Evolutionary conservation across 2,329 filamentous ascomycete genomes (phyloP).

Genomic region (Fusarium goolgardi): DNA sequence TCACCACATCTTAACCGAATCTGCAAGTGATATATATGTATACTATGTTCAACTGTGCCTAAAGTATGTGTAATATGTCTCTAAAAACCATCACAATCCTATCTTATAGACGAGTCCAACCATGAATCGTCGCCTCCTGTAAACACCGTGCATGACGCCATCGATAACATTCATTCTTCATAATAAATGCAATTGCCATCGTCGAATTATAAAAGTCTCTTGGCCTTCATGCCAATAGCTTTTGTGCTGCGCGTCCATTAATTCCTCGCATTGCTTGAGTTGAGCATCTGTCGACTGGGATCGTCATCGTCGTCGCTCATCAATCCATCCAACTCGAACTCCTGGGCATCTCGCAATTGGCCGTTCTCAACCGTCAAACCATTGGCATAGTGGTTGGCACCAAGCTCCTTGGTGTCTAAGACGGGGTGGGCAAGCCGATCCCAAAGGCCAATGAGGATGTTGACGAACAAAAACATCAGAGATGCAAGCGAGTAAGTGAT

Average conservation of each 20-base stretch:
- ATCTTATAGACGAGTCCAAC: not conserved
- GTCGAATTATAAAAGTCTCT: not conserved
- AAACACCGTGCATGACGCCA: not conserved
- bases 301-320: conserved; percentile 89
- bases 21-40: too few relatives aligned
- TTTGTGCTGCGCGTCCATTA: conserved; percentile 40
- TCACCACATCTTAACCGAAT: too few relatives aligned
- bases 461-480: conserved; percentile 88
- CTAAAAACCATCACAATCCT: not conserved
- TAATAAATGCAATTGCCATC: not conserved
- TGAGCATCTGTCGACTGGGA: conserved; percentile 54
- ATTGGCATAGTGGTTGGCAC: conserved; percentile 52
- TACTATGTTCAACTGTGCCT: conserved; percentile 1
- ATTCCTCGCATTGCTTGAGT: conserved; percentile 46
- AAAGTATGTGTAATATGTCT: conserved; percentile 8
- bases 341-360: conserved; percentile 82
- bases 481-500: conserved; percentile 93
- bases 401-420: conserved; percentile 51
- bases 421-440: conserved; percentile 66
- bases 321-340: conserved; percentile 92
- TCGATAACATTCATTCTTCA: not conserved
- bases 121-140: conserved; percentile 1
- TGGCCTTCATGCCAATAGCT: not conserved
- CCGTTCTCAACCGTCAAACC: conserved; percentile 60
- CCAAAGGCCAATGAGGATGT: conserved; percentile 87